phyloP scores from a whole-genome alignment of 192 early-diverging fungal species.

The Entomortierella parvispora region DNA sequence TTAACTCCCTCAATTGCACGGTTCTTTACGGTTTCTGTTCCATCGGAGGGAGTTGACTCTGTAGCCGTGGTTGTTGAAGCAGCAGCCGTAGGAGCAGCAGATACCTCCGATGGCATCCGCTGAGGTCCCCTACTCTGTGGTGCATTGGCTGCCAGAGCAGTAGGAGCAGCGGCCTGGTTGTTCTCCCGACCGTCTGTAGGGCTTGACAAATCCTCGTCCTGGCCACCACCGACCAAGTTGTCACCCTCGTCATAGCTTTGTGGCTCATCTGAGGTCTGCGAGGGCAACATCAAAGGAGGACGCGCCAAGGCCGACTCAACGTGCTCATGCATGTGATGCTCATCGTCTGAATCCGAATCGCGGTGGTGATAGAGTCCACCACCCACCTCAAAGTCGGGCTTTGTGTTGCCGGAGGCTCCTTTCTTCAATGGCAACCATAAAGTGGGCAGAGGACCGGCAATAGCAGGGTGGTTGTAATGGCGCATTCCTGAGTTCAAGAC shows the following conservation, averaged over 20 bases:
- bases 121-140: not conserved
- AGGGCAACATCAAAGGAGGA: constrained; percentile 34
- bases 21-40: not conserved
- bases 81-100: not conserved
- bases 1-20: constrained; percentile 44
- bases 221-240: constrained; percentile 43
- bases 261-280: constrained; percentile 26
- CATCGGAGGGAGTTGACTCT: not conserved
- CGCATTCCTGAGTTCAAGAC: constrained; percentile 78
- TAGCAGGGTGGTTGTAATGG: constrained; percentile 71
- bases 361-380: not conserved
- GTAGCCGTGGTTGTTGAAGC: not conserved
- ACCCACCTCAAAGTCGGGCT: constrained; percentile 2
- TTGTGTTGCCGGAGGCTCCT: constrained; percentile 4
- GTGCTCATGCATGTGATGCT: constrained; percentile 26
- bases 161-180: not conserved
- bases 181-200: not conserved
- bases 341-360: constrained; percentile 23
- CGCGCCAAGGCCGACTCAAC: constrained; percentile 24
- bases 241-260: constrained; percentile 29
- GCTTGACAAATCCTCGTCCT: constrained; percentile 24
- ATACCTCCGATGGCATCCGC: not conserved
- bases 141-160: not conserved
- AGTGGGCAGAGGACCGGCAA: constrained; percentile 71
- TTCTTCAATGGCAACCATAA: constrained; percentile 78